Percentiles rank a stretch among this genome's conserved stretches.
Evolutionary conservation across 179 eudicot species (phyloP).

Genomic region (Patellifolia procumbens): DNA sequence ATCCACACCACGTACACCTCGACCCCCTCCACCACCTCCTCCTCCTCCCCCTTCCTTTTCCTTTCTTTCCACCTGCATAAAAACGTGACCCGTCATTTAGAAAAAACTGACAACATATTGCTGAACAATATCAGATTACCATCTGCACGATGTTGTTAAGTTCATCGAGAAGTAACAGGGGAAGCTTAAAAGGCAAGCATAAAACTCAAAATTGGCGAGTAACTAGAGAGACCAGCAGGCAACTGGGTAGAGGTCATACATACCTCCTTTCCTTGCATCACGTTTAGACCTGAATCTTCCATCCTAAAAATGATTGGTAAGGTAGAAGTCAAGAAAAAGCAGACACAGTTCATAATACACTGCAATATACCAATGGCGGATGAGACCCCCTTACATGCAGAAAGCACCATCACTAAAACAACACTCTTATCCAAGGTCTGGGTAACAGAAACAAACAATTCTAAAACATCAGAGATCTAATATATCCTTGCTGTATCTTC

Average conservation of each 20-base stretch:
- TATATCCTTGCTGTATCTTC: too few species aligned
- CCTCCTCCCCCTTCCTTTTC: constrained; percentile 74
- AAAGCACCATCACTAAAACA: not conserved
- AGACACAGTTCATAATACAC: not conserved
- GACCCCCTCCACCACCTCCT: constrained; percentile 75
- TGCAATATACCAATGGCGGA: not conserved
- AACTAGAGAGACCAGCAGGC: not conserved
- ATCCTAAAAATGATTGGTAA: constrained; percentile 66
- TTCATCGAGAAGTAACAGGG: constrained; percentile 6
- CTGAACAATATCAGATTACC: not conserved
- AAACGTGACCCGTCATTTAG: constrained; percentile 10
- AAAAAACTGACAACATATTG: too few species aligned
- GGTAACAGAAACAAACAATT: not conserved
- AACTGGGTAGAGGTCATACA: constrained; percentile 19
- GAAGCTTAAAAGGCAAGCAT: constrained; percentile 4
- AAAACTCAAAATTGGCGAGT: not conserved
- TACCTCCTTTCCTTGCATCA: constrained; percentile 97
- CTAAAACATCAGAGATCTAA: not conserved
- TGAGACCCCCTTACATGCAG: not conserved
- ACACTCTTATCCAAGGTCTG: not conserved
- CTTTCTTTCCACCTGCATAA: constrained; percentile 85
- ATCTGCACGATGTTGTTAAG: not conserved
- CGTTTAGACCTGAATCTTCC: constrained; percentile 97
- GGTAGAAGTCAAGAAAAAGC: constrained; percentile 43
- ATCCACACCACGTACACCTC: constrained; percentile 97